Evolutionary conservation across 2,329 filamentous ascomycete species (phyloP), one percentile per base, ranked within the genome.

Genomic region (Penicillium janthinellum): DNA sequence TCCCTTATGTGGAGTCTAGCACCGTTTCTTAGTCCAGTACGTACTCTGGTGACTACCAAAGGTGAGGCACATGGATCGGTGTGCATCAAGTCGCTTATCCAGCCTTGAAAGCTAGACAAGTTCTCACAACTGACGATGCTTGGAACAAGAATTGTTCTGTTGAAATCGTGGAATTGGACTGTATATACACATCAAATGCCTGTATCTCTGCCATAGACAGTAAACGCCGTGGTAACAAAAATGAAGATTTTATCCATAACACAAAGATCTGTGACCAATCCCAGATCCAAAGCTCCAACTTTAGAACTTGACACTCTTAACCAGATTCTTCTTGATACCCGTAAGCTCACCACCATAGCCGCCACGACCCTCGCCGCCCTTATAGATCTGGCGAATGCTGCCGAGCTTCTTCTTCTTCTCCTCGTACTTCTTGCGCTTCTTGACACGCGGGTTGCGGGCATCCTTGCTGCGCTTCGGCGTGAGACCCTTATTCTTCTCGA

Each of bases 401-500:
- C 86, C 87, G 73, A 98, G 79, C 84, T 98, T 97, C 90, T 97
- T 98, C 86, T 94, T 90, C 85, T 96, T 97, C 77, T 92, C 90
- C 74, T 96, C 92, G 76, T 87, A 99, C 86, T 92, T 92, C 87
- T 92, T 92, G 78, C 92, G 88, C 89, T 97, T 98, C 89, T 98
- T 99, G 66, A 98, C 94, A 75, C 95, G 84, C 38, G 95, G 93
- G 80, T 99, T 99, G 64, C 94, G 84, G 59, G 92, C 90, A 69
- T 96, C 93, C 87, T 99, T 98, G 84, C 90, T 96, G 64, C 94
- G 84, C 77, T 90, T 89, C 49, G 93, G 92, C 60, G 91, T 88
- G 64, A 99, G 81, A 35, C 95, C 95, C 84, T 97, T 97, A 80
- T 99, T 99, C 86, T 98, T 97, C 80, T 93, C 87, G 72, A 99